Evolutionary conservation across 2,329 filamentous ascomycete species (phyloP).

Genomic region (Xylaria sp.): DNA sequence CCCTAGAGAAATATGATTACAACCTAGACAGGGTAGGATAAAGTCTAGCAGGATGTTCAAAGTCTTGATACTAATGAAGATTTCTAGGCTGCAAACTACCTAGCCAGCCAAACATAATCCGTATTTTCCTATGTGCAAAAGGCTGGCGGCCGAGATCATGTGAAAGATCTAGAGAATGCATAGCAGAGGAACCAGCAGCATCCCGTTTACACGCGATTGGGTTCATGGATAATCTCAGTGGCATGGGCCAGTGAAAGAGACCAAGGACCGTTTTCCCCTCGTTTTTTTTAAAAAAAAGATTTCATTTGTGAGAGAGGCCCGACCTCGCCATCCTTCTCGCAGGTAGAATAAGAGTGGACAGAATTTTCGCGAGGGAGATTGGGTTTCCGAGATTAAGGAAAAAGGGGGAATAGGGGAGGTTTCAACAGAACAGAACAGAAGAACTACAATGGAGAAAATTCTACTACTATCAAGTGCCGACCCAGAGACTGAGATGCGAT

Average conservation of each 20-base stretch:
- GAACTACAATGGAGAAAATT: not conserved
- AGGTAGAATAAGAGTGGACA: not conserved
- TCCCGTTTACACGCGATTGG: not conserved
- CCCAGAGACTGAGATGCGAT: constrained; percentile 13
- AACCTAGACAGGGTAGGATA: constrained; percentile 81
- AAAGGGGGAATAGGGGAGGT: not conserved
- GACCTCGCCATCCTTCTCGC: constrained; percentile 1
- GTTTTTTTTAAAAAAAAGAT: constrained; percentile 11
- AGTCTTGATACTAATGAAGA: constrained; percentile 20
- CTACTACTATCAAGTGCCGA: not conserved
- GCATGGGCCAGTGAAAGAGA: constrained; percentile 22
- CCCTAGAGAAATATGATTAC: constrained; percentile 92
- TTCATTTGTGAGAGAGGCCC: constrained; percentile 1
- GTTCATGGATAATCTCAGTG: constrained; percentile 24
- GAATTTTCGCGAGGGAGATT: not conserved
- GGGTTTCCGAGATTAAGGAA: constrained; percentile 2
- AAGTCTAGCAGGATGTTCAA: constrained; percentile 12
- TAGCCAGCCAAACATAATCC: constrained; percentile 48
- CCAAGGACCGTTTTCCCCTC: constrained; percentile 5
- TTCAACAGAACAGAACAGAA: constrained; percentile 4
- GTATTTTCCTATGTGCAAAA: constrained; percentile 10
- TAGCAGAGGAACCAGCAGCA: not conserved
- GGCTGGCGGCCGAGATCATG: constrained; percentile 4
- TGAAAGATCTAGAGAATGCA: constrained; percentile 3
- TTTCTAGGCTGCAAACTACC: constrained; percentile 48